phyloP scores from a whole-genome alignment of 2,329 filamentous ascomycete genomes.

The Fusarium gaditjirri region DNA sequence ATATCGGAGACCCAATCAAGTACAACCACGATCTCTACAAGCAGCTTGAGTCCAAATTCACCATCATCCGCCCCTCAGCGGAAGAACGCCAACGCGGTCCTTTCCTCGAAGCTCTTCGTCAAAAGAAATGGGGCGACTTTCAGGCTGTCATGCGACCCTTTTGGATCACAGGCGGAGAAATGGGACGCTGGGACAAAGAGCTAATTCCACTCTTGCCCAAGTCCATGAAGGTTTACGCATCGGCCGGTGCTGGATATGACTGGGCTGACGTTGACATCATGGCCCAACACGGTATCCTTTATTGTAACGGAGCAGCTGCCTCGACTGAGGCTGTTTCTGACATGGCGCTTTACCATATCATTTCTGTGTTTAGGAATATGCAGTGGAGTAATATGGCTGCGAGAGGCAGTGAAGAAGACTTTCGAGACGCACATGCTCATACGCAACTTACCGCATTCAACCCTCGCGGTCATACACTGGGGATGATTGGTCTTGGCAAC shows the following conservation, averaged over 20 bases:
- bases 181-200: conserved; percentile 71
- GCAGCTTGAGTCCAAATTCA: conserved; percentile 45
- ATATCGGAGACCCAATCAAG: conserved; percentile 48
- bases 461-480: conserved; percentile 63
- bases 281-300: conserved; percentile 57
- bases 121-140: conserved; percentile 56
- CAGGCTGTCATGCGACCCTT: conserved; percentile 65
- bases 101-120: conserved; percentile 52
- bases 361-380: conserved; percentile 67
- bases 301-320: conserved; percentile 70
- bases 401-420: conserved; percentile 54
- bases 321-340: conserved; percentile 72
- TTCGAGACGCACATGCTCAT: conserved; percentile 64
- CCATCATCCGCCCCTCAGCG: conserved; percentile 49
- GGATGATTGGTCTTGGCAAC: conserved; percentile 69
- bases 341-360: conserved; percentile 67
- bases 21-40: conserved; percentile 47
- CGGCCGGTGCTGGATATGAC: conserved; percentile 71
- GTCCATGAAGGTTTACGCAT: conserved; percentile 66
- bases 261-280: conserved; percentile 65
- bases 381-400: conserved; percentile 65
- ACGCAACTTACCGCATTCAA: conserved; percentile 65
- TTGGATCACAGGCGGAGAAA: conserved; percentile 73
- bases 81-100: conserved; percentile 52
- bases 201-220: conserved; percentile 64